A percentile compares a stretch with the other conserved stretches of the same genome.
Conservation (phyloP, 768 basidiomycete species). For the Mrakia hoshinonis region DNA sequence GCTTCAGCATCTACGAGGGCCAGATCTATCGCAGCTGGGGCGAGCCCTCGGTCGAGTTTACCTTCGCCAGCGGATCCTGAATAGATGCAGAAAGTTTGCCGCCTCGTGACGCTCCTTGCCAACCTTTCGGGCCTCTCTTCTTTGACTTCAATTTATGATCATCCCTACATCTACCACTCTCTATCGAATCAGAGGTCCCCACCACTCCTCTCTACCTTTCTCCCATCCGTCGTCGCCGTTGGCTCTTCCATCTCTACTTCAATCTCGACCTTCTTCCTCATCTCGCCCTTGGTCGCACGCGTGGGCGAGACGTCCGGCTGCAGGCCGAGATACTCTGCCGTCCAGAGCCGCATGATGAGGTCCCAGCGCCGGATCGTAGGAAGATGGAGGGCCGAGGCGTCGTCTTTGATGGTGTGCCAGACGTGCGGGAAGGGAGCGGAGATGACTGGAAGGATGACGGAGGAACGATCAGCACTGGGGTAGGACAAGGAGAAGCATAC, state of each 20-base stretch:
- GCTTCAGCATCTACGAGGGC: no score
- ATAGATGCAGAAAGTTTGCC: no score
- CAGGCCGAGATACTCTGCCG: constrained; percentile 74
- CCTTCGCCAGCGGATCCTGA: no score
- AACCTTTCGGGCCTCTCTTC: no score
- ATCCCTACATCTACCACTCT: no score
- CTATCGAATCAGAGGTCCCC: neutral
- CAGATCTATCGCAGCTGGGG: no score
- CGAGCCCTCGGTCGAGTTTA: no score
- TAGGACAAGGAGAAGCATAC: constrained; percentile 68
- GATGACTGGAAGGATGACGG: constrained; percentile 49
- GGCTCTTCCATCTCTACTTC: neutral
- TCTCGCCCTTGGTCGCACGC: neutral
- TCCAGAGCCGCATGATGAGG: constrained; percentile 73
- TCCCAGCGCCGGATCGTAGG: constrained; percentile 49
- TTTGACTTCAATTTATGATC: no score
- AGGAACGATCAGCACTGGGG: constrained; percentile 41
- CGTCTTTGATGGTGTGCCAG: constrained; percentile 88
- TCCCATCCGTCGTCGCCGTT: constrained; percentile 17
- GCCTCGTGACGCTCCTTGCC: no score
- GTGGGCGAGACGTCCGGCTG: constrained; percentile 19
- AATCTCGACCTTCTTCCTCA: no score
- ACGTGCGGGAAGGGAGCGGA: constrained; percentile 77
- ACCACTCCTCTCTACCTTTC: constrained; percentile 19
- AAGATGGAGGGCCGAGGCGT: constrained; percentile 46